A percentile compares a stretch with the other conserved stretches of the same genome.
Conservation (phyloP, 768 basidiomycete genomes). For the Macrocybe gigantea region DNA sequence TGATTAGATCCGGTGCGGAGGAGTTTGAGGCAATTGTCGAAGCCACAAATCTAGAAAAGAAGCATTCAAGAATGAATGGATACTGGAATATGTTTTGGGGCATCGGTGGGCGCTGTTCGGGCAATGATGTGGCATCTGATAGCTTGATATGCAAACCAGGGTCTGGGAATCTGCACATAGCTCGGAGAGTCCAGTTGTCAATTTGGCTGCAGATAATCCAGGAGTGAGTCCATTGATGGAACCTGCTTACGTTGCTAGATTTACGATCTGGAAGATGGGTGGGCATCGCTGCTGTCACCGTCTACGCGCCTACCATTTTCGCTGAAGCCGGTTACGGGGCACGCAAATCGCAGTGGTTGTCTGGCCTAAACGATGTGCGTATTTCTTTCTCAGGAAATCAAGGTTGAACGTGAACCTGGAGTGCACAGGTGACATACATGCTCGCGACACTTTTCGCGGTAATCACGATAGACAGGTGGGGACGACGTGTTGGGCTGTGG, state of each 20-base stretch:
- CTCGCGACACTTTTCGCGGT: slow-evolving; percentile 33
- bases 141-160: slow-evolving; percentile 8
- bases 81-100: slow-evolving; percentile 42
- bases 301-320: slow-evolving; percentile 40
- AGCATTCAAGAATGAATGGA: slow-evolving; percentile 30
- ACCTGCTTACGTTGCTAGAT: not conserved
- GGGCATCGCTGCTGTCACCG: slow-evolving; percentile 40
- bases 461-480: slow-evolving; percentile 37
- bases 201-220: slow-evolving; percentile 42
- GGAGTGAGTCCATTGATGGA: slow-evolving; percentile 20
- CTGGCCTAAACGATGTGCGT: slow-evolving; percentile 35
- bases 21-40: slow-evolving; percentile 35
- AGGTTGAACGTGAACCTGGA: not conserved
- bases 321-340: slow-evolving; percentile 35
- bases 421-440: slow-evolving; percentile 34
- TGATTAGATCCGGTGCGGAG: slow-evolving; percentile 13
- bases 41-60: slow-evolving; percentile 31
- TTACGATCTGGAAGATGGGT: slow-evolving; percentile 25
- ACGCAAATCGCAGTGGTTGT: slow-evolving; percentile 37
- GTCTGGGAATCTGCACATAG: slow-evolving; percentile 33
- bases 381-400: not conserved
- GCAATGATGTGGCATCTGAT: not conserved
- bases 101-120: slow-evolving; percentile 17
- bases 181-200: slow-evolving; percentile 34
- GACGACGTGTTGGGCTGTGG: slow-evolving; percentile 36